Evolutionary conservation across 495 filamentous ascomycete genomes (phyloP), one percentile per base, ranked within the genome.

Genomic region (Penicillium chermesinum): DNA sequence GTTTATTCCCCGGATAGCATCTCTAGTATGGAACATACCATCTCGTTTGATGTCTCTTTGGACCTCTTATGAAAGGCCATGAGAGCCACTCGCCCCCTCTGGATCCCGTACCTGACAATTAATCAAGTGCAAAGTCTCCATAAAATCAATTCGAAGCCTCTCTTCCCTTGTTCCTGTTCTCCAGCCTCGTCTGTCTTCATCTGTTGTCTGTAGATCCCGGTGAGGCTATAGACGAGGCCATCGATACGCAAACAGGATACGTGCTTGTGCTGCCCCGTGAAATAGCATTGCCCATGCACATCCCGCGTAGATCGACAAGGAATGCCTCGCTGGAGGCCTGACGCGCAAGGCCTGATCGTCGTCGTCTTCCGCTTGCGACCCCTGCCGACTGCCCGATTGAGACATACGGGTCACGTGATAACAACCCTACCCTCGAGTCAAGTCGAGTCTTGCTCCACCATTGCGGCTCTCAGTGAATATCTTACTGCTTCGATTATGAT

Each of bases 331-430:
- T 50, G 46, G 43, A 3, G 36, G 14, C 8, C 25, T 41, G 27
- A 25, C 36, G 41, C 13, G 4, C 35, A 18, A 2, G 21, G 41
- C 15, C 22, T 30, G 7, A 45, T 35, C n/a, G 14, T 17, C 41
- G 8, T 18, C 10, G 27, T 21, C 15, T 44, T 53, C 53, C 49
- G 57, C 49, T 44, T 56, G 37, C 53, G 16, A 50, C 22, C 17
- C n/a, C 17, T 14, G 17, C 22, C 22, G 30, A 25, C 27, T 59
- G 53, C 57, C 57, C 39, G 33, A 48, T 56, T 37, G 20, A 49
- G 53, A 50, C 1, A 13, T 1, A 1, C 14, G 0, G n/a, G 32
- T 40, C 57, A 59, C 57, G 57, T 59, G 57, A 58, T 37, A n/a
- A 15, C 18, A 41, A 20, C n/a, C n/a, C n/a, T n/a, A n/a, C n/a